These are phyloP conservation scores for Pachyrhizus erosus DNA, from an alignment of 306 rosid genomes.

Conservation along the genomic window DNA sequence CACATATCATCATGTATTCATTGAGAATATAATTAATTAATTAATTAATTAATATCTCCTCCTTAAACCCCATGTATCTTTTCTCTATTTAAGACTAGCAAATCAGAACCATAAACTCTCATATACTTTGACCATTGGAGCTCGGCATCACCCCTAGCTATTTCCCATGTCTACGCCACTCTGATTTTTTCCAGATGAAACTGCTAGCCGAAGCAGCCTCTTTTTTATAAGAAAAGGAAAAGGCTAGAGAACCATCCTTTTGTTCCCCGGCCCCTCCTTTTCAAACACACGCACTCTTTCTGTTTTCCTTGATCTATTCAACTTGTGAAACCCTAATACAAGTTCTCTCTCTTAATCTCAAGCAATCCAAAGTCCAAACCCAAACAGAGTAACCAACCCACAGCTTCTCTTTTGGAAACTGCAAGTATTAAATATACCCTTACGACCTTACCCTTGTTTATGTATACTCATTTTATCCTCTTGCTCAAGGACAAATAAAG, in stretches of 20 bases:
- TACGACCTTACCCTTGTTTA: slow-evolving; percentile 29
- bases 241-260: slow-evolving; percentile 47
- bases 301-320: background rate
- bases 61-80: slow-evolving; percentile 11
- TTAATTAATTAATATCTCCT: background rate
- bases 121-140: slow-evolving; percentile 61
- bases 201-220: slow-evolving; percentile 42
- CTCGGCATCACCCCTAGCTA: slow-evolving; percentile 1
- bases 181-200: slow-evolving; percentile 61
- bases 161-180: slow-evolving; percentile 65
- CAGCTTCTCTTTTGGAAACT: slow-evolving; percentile 10
- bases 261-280: slow-evolving; percentile 3
- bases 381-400: slow-evolving; percentile 11
- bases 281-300: background rate
- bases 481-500: slow-evolving; percentile 46
- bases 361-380: slow-evolving; percentile 18
- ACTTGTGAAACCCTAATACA: slow-evolving; percentile 62
- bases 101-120: slow-evolving; percentile 58
- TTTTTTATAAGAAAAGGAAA: slow-evolving; percentile 50
- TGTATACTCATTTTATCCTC: slow-evolving; percentile 28
- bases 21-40: slow-evolving; percentile 3
- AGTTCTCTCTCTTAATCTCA: background rate
- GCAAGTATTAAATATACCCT: slow-evolving; percentile 38
- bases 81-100: slow-evolving; percentile 45
- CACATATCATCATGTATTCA: background rate